Evolutionary conservation across 148 eudicot genomes (phyloP), one percentile per base, ranked within the genome.

Genomic region (Gaultheria prostrata): DNA sequence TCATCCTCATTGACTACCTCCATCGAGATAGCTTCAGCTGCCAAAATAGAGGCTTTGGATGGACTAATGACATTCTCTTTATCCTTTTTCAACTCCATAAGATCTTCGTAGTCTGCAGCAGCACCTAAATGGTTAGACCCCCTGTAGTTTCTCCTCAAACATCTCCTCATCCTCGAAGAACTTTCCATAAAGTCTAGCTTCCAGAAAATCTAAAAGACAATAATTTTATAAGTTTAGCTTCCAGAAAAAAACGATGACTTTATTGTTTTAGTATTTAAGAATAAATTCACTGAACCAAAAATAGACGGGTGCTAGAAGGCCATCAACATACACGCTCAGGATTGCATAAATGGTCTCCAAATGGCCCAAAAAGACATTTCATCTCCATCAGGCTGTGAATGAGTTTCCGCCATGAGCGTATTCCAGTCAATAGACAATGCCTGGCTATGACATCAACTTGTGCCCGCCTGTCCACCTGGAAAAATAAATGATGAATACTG

Each of bases 381-480:
- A 88, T 90, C 89, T 97, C 99, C 54, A 92, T 85, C 88, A 97
- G 86, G 89, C 90, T 92, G 88, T 89, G 98, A 70, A 97, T 89
- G 80, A 97, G 98, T 88, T 95, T 97, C 86, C 99, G 88, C 99
- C 99, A 97, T 51, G 94, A 94, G 82, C 94, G 98, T 84, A 85
- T 89, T 83, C 98, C 99, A 82, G 94, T 90, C 82, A 84, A 91
- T 46, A 89, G 76, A 82, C 92, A 93, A 84, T 95, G 97, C 67
- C 86, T 86, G 50, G 91, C 86, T 61, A 95, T 80, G 80, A 91
- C 82, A 90, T 92, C 94, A 84, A 90, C 95, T 90, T 95, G 99
- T 77, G 91, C 83, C 28, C 98, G 91, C 88, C 98, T 91, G 70
- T 97, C 98, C 87, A 93, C 91, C 99, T 97, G 88, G 85, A 87